Percentiles rank a stretch among this genome's conserved stretches.
These are phyloP conservation scores for Trypanosoma grayi DNA, from an alignment of 208 protist species.

Conservation along the genomic window DNA sequence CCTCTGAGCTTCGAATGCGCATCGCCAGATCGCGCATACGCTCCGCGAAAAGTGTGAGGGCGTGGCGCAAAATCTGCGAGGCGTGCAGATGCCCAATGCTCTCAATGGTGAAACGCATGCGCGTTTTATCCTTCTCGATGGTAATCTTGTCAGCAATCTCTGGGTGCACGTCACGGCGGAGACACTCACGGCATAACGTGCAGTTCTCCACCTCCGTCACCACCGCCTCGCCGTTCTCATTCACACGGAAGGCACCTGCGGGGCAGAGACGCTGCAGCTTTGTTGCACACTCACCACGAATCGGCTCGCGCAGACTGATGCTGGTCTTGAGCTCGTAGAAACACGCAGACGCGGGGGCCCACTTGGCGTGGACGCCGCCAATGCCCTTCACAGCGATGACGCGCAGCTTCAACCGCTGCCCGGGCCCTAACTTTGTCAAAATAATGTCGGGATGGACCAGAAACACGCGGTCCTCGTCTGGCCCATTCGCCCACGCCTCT, in stretches of 20 bases:
- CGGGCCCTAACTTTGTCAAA: slow-evolving; percentile 96
- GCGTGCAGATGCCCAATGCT: slow-evolving; percentile 82
- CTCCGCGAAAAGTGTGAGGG: slow-evolving; percentile 74
- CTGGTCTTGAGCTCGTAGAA: slow-evolving; percentile 96
- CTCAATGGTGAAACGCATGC: slow-evolving; percentile 86
- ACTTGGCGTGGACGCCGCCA: slow-evolving; percentile 98
- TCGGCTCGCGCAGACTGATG: slow-evolving; percentile 75
- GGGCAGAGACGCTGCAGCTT: slow-evolving; percentile 89
- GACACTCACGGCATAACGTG: slow-evolving; percentile 97
- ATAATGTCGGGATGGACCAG: slow-evolving; percentile 97
- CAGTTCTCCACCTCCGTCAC: slow-evolving; percentile 91
- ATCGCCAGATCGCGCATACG: slow-evolving; percentile 65
- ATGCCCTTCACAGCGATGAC: slow-evolving; percentile 95
- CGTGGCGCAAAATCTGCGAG: slow-evolving; percentile 65
- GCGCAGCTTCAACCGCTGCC: slow-evolving; percentile 93
- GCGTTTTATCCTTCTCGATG: slow-evolving; percentile 84
- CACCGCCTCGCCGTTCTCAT: slow-evolving; percentile 48
- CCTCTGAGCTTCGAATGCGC: slow-evolving; percentile 71
- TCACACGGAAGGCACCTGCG: slow-evolving; percentile 94
- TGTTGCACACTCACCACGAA: slow-evolving; percentile 77
- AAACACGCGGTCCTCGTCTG: slow-evolving; percentile 73
- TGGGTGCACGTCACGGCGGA: slow-evolving; percentile 77
- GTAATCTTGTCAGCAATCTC: slow-evolving; percentile 46
- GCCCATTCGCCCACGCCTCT: slow-evolving; percentile 34
- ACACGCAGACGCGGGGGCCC: slow-evolving; percentile 96